Base-by-base conservation (phyloP, 1,284 basidiomycete genomes). In the Sanguinoderma infundibulare region DNA sequence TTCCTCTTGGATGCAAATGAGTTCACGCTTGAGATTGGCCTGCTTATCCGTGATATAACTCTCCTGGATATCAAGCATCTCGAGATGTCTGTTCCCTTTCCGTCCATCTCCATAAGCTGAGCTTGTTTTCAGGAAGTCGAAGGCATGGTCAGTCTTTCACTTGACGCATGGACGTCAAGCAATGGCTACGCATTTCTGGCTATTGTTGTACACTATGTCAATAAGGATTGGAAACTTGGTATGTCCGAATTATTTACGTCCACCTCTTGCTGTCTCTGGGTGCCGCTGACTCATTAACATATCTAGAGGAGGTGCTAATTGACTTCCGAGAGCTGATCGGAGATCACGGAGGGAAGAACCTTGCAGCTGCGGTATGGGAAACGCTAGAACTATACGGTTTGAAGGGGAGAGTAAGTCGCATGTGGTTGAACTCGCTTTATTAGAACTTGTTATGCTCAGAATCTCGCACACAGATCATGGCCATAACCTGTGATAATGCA, bases 41-140 rank as follows among this genome's bases (percentile, higher is more conserved):
- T 98, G 97, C 77, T 99, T 98, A 70, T 99, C 98, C 74, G 98
- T 98, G 78, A 99, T 98, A 75, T 99, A 99, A 75, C 94, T 93
- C 78, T 98, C 95, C 76, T 97, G 96, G 51, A 98, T 92, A 60
- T 96, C 91, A 22, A 98, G 87, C 79, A 98, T 94, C 74, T 98
- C 95, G 53, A 96, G 83, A 74, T 98, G 96, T 51, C 94, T n/a
- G n/a, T n/a, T n/a, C n/a, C n/a, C n/a, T n/a, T n/a, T n/a, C n/a
- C n/a, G n/a, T n/a, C n/a, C n/a, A n/a, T n/a, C n/a, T n/a, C n/a
- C n/a, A n/a, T n/a, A n/a, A n/a, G n/a, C n/a, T n/a, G n/a, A n/a
- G n/a, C n/a, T n/a, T n/a, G n/a, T n/a, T n/a, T 40, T 9, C 17
- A 40, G 39, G 10, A 40, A 5, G 22, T 40, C 17, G 7, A 40